Evolutionary conservation across 345 rosid species (phyloP).

Genomic region (Combretum micranthum): DNA sequence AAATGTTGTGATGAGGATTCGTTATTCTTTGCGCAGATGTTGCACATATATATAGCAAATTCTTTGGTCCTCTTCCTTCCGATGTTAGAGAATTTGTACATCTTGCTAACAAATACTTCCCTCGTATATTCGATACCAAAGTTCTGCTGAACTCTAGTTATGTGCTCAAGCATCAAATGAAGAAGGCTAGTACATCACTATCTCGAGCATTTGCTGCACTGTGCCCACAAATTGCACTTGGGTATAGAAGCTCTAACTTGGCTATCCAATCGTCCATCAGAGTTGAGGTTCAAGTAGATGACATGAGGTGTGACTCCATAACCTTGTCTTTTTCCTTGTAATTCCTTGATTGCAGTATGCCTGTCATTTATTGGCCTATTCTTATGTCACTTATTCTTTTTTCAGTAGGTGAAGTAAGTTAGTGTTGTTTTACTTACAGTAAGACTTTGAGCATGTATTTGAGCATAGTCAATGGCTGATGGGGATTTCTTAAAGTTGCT

Average conservation of each 20-base stretch:
- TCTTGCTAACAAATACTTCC: slow-evolving; percentile 52
- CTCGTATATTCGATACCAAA: slow-evolving; percentile 80
- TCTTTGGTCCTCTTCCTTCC: slow-evolving; percentile 74
- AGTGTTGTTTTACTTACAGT: too few relatives aligned
- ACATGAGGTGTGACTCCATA: slow-evolving; percentile 46
- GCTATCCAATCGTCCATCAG: slow-evolving; percentile 33
- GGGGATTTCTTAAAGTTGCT: too few relatives aligned
- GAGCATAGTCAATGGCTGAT: too few relatives aligned
- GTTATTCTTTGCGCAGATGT: slow-evolving; percentile 48
- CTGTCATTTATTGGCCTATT: too few relatives aligned
- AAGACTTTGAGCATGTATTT: too few relatives aligned
- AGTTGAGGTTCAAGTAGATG: slow-evolving; percentile 79
- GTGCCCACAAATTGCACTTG: slow-evolving; percentile 60
- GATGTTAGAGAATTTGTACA: slow-evolving; percentile 64
- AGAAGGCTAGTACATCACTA: slow-evolving; percentile 63
- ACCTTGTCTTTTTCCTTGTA: slow-evolving; percentile 6
- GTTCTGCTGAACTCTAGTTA: slow-evolving; percentile 58
- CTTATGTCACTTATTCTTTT: too few relatives aligned
- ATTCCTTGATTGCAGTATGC: too few relatives aligned
- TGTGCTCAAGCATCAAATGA: slow-evolving; percentile 45
- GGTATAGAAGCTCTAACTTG: slow-evolving; percentile 24
- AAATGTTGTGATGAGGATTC: slow-evolving; percentile 10
- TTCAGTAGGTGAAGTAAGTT: too few relatives aligned
- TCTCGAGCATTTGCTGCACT: slow-evolving; percentile 62
- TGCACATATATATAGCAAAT: slow-evolving; percentile 80